Evolutionary conservation across 331 rosid genomes (phyloP).

Genomic region (Malus hybrid): DNA sequence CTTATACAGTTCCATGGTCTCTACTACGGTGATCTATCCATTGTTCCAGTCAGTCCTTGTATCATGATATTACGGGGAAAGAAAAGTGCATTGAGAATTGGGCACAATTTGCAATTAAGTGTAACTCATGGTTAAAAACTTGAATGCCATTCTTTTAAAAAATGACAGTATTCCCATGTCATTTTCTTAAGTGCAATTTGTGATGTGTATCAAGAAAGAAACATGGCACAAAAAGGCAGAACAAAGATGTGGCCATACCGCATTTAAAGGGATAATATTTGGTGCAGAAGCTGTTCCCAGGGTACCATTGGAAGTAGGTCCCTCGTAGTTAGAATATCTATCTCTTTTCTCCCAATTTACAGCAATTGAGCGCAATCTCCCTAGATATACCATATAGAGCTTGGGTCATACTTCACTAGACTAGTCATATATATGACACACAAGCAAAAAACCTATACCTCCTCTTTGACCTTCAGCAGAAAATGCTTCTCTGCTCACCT

Average conservation of each 20-base stretch:
- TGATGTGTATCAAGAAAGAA: neutral
- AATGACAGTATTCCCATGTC: neutral
- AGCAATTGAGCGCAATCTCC: slow-evolving; percentile 59
- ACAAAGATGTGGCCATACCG: slow-evolving; percentile 39
- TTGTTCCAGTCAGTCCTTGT: neutral
- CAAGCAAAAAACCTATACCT: slow-evolving; percentile 38
- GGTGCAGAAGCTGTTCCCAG: slow-evolving; percentile 45
- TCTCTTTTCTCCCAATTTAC: slow-evolving; percentile 84
- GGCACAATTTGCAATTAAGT: neutral
- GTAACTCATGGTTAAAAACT: neutral
- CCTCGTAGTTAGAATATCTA: slow-evolving; percentile 53
- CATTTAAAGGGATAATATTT: slow-evolving; percentile 39
- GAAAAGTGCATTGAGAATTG: neutral
- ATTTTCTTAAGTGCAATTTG: neutral
- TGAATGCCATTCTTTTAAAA: neutral
- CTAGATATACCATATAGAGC: slow-evolving; percentile 30
- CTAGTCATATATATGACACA: slow-evolving; percentile 14
- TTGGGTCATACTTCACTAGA: slow-evolving; percentile 14
- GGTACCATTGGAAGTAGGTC: slow-evolving; percentile 44
- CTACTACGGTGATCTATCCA: neutral
- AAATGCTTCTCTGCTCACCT: slow-evolving; percentile 49
- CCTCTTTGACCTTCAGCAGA: slow-evolving; percentile 61
- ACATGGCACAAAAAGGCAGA: slow-evolving; percentile 2
- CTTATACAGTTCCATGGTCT: neutral
- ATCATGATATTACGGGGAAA: neutral